Base-by-base conservation (phyloP, 345 rosid species). In the Barbarea vulgaris region DNA sequence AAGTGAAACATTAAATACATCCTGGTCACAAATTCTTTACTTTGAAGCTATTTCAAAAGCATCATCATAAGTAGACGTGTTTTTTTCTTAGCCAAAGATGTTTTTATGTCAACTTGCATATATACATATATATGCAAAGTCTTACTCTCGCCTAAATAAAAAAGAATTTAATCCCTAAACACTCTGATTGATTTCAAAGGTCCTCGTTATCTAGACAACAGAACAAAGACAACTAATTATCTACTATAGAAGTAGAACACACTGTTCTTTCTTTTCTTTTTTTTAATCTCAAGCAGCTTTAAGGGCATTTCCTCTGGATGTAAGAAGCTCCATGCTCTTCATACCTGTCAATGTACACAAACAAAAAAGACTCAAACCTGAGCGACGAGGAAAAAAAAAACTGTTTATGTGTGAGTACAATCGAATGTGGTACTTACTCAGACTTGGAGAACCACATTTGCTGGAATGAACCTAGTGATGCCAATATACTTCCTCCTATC, bases 271-370 rank as follows among this genome's bases (percentile, higher is more conserved):
- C 42, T 8, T n/a, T n/a, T n/a, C 5, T 6, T 13, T 24, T 9
- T 57, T 42, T 15, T 63, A 3, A 15, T 30, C 13, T 56, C 31
- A 34, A 33, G 18, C 36, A 55, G 44, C 53, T 48, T 82, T 78
- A 92, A 19, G 98, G 96, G 84, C 96, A 95, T 83, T 95, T 92
- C 74, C 99, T 84, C 70, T 92, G 99, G 22, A 92, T 82, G 41
- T 86, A 92, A 14, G 98, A 88, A 69, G 98, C 93, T 39, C 98
- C 98, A 42, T 95, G 97, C 72, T 95, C 98, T 62, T 90, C 97
- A 11, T 87, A 93, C 86, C 97, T 95, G 84, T 55, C 67, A 82
- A 82, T 24, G 30, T 36, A 18, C 14, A 56, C 27, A 27, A 27
- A 27, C 30, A 27, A 44, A 9, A 50, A 37, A 12, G 1, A 64